Base-by-base conservation (phyloP, 768 basidiomycete species). In the Butyriboletus loyo region DNA sequence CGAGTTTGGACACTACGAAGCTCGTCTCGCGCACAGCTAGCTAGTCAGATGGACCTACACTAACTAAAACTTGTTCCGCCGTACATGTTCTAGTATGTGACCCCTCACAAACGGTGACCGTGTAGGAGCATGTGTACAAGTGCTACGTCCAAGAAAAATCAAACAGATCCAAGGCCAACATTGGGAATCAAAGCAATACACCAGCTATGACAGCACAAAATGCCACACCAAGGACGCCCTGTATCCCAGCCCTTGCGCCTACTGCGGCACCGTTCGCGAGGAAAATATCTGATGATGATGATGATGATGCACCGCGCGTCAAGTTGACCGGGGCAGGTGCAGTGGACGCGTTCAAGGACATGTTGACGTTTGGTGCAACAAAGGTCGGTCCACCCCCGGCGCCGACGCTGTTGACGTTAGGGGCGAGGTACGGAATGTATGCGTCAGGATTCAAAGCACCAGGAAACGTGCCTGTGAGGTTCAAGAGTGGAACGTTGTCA, bases 361-460 rank as follows among this genome's bases (percentile, higher is more conserved):
- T 50, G 66, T 80, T 67, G 46, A 72, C 56, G 17, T 65, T 66
- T 4, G 65, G 36, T 21, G 62, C 69, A 56, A 73, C 49, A 63
- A 73, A 74, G 17, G 79, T 75, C 31, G 64, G 49, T 28, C 77
- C 75, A 46, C 72, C 72, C 11, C 77, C 79, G 2, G 75, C 76
- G 37, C 78, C 73, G 31, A 60, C 54, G 34, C 71, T 73, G 37
- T 58, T 59, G 24, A 51, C 46, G 64, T 77, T 67, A 2, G 80
- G 80, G 7, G 79, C 76, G 7, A 69, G 50, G 67, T 74, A 79
- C 10, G 80, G 78, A n/a, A 74, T 66, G 57, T 70, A 81, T 21
- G 60, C 53, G 5, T 54, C 39, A 24, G 68, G 59, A 60, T 78
- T 79, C 57, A 79, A 68, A 28, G 77, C 64, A 24, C 81, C 81